Evolutionary conservation across 306 rosid species (phyloP), one percentile per base, ranked within the genome.

Genomic region (Dryas alaskensis): DNA sequence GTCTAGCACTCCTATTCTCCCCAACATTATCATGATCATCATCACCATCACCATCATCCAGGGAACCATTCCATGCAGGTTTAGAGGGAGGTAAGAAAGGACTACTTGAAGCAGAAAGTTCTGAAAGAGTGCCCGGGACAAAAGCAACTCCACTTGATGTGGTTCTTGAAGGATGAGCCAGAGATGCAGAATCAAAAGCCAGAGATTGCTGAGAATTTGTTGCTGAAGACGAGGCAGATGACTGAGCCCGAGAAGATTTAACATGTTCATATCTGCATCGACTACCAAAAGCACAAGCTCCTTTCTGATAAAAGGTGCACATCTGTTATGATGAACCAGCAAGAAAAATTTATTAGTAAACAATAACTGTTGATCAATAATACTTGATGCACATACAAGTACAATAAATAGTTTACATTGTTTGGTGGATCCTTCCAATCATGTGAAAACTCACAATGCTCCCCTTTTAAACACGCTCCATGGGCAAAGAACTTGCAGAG

Each of bases 381-480:
- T 11, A 46, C 47, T 17, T 17, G 13, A 75, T 16, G 42, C 47
- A n/a, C 10, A 55, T 27, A 8, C 7, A 43, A 53, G 62, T 47
- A 27, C 2, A 64, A 61, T 40, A 78, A 65, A 68, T 52, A 70
- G 65, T 66, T 81, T 82, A 95, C 98, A 78, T 94, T 92, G 84
- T 89, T 92, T 16, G 93, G 85, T 73, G 99, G 86, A 43, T 55
- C 93, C 59, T 89, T 90, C 98, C 99, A 92, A 72, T 92, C 93
- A 84, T 95, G 99, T 40, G 99, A 90, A 87, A 81, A 95, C 80
- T 95, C 97, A 44, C 99, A 95, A 81, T 88, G 93, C 78, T 88
- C 98, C 88, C 99, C 99, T 82, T 95, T 95, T 73, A 95, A 78
- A 80, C 99, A 95, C 5, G 98, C 98, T 67, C 99, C 99, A 63